These are phyloP conservation scores for Candida nitratophila DNA, from an alignment of 805 yeast genomes.

Conservation along the genomic window DNA sequence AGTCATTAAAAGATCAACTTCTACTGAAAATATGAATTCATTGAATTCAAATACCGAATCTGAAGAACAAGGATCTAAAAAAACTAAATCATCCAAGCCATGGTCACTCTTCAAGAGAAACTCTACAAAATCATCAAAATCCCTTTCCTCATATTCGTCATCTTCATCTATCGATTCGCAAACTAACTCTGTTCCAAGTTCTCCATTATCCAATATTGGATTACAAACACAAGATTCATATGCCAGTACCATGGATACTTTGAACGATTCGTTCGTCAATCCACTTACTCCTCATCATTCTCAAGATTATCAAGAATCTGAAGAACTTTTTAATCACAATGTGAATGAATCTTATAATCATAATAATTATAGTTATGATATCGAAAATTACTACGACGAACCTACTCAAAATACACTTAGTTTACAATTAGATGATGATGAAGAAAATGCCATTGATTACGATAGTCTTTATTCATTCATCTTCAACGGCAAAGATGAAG, in stretches of 20 bases:
- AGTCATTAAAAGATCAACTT: slow-evolving; percentile 18
- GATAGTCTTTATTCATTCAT: neutral
- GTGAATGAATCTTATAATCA: too few relatives aligned
- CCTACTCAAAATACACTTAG: neutral
- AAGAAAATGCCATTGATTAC: neutral
- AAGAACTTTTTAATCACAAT: too few relatives aligned
- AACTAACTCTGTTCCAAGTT: neutral
- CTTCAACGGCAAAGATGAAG: neutral
- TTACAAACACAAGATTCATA: neutral
- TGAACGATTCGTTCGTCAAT: neutral
- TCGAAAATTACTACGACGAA: neutral
- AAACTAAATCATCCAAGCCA: neutral
- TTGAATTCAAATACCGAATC: neutral
- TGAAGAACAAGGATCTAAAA: neutral
- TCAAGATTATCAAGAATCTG: neutral
- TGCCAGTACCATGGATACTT: neutral
- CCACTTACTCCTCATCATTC: neutral
- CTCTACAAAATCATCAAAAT: neutral
- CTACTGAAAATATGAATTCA: neutral
- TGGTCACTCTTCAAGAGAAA: neutral
- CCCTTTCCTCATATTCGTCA: neutral
- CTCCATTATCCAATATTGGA: neutral
- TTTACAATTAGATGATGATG: neutral
- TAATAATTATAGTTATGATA: too few relatives aligned
- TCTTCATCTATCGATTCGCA: neutral